These are phyloP conservation scores for Annulohypoxylon maeteangense DNA, from an alignment of 495 filamentous ascomycete species.

Conservation along the genomic window DNA sequence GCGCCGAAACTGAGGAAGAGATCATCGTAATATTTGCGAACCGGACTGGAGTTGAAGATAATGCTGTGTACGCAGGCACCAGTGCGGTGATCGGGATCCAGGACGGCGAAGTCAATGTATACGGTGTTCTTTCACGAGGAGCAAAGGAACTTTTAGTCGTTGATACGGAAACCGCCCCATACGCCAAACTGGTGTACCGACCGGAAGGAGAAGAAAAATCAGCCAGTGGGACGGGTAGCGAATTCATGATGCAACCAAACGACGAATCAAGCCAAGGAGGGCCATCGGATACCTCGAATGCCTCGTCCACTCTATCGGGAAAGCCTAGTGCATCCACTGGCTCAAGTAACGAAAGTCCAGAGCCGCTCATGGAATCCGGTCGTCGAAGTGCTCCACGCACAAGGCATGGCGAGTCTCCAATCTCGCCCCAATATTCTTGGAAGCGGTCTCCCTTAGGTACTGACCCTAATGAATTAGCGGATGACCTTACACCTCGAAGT, in stretches of 20 bases:
- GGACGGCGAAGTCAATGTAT: conserved; percentile 72
- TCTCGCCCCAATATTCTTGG: conserved; percentile 25
- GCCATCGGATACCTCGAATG: conserved; percentile 2
- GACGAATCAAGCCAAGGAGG: neutral
- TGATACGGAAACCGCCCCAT: conserved; percentile 57
- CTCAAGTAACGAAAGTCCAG: neutral
- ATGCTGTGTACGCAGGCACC: conserved; percentile 82
- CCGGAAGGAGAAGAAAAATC: conserved; percentile 25
- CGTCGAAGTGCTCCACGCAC: conserved; percentile 2
- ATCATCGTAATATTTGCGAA: conserved; percentile 87
- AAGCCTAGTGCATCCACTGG: neutral
- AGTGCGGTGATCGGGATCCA: conserved; percentile 82
- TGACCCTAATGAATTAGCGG: neutral
- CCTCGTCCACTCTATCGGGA: neutral
- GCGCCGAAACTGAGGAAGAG: conserved; percentile 65
- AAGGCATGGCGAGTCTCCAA: conserved; percentile 8
- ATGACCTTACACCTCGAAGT: conserved; percentile 3
- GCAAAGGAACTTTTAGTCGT: conserved; percentile 73
- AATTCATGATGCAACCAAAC: conserved; percentile 8
- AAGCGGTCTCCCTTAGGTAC: neutral
- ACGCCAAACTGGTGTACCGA: conserved; percentile 46
- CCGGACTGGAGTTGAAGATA: conserved; percentile 75
- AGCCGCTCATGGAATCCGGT: neutral
- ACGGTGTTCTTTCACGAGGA: conserved; percentile 72
- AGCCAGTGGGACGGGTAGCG: conserved; percentile 17